phyloP scores from a whole-genome alignment of 805 yeast genomes.

The Candida succiphila region DNA sequence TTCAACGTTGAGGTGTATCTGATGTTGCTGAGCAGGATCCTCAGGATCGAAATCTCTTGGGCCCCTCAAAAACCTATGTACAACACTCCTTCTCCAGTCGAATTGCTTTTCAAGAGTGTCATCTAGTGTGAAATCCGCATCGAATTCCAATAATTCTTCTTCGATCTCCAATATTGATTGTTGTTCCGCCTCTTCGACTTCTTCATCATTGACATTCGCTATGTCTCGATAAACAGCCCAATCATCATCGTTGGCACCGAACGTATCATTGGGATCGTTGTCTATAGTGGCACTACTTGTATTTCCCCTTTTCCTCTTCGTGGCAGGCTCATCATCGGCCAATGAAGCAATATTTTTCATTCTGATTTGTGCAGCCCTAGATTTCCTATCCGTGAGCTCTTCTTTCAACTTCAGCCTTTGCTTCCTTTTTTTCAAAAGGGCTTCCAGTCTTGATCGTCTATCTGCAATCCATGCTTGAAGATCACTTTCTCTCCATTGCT shows the following conservation, averaged over 20 bases:
- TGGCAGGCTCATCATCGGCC: conserved; percentile 30
- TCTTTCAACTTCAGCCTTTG: conserved; percentile 63
- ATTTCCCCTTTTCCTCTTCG: conserved; percentile 31
- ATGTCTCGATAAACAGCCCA: conserved; percentile 89
- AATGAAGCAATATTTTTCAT: conserved; percentile 86
- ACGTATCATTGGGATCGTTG: conserved; percentile 86
- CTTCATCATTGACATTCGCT: conserved; percentile 66
- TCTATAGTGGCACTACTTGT: conserved; percentile 60
- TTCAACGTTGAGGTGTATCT: conserved; percentile 83
- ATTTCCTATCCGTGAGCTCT: conserved; percentile 80
- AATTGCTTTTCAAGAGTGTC: conserved; percentile 74
- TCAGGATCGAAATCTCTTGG: conserved; percentile 81
- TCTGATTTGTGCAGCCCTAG: conserved; percentile 83
- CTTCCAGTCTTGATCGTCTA: conserved; percentile 52
- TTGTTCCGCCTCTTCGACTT: conserved; percentile 68
- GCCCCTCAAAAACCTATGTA: conserved; percentile 85
- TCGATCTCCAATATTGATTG: conserved; percentile 53
- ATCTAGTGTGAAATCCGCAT: conserved; percentile 77
- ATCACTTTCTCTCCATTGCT: conserved; percentile 68
- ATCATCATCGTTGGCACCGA: conserved; percentile 93
- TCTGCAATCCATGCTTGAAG: conserved; percentile 70
- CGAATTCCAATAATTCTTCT: conserved; percentile 66
- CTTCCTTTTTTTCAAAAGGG: conserved; percentile 48
- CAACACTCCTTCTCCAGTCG: conserved; percentile 73
- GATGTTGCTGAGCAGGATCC: conserved; percentile 78